phyloP scores from a whole-genome alignment of 2,329 filamentous ascomycete genomes.

The Periconia macrospinosa region DNA sequence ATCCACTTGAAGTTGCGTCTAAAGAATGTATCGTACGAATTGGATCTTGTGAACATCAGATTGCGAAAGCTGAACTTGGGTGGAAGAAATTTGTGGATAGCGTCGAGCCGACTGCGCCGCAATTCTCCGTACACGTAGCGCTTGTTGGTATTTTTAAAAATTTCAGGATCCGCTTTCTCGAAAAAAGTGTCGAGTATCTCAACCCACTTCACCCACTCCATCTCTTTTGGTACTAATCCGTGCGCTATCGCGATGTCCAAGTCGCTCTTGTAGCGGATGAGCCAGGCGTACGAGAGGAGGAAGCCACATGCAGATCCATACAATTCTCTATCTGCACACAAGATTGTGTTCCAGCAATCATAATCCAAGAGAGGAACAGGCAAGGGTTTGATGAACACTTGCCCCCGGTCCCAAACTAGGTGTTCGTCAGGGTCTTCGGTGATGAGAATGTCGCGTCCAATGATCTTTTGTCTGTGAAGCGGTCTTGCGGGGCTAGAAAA shows the following conservation, averaged over 20 bases:
- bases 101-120: slow-evolving; percentile 46
- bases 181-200: slow-evolving; percentile 11
- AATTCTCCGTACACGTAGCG: slow-evolving; percentile 51
- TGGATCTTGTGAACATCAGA: too few species aligned
- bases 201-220: slow-evolving; percentile 14
- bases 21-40: slow-evolving; percentile 14
- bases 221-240: slow-evolving; percentile 10
- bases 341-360: slow-evolving; percentile 9
- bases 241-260: slow-evolving; percentile 13
- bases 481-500: slow-evolving; percentile 11
- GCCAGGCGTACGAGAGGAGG: slow-evolving; percentile 19
- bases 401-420: slow-evolving; percentile 28
- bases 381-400: slow-evolving; percentile 18
- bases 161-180: too few species aligned
- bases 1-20: slow-evolving; percentile 13
- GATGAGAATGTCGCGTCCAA: slow-evolving; percentile 33
- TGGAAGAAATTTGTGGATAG: slow-evolving; percentile 9
- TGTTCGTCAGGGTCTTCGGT: slow-evolving; percentile 42
- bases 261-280: slow-evolving; percentile 15
- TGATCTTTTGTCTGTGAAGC: slow-evolving; percentile 32
- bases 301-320: slow-evolving; percentile 17
- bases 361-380: slow-evolving; percentile 13
- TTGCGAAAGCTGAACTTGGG: background rate
- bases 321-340: slow-evolving; percentile 12
- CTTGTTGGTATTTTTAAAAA: slow-evolving; percentile 23